Base-by-base conservation (phyloP, 805 yeast species). In the Suhomyces kilbournensis region DNA sequence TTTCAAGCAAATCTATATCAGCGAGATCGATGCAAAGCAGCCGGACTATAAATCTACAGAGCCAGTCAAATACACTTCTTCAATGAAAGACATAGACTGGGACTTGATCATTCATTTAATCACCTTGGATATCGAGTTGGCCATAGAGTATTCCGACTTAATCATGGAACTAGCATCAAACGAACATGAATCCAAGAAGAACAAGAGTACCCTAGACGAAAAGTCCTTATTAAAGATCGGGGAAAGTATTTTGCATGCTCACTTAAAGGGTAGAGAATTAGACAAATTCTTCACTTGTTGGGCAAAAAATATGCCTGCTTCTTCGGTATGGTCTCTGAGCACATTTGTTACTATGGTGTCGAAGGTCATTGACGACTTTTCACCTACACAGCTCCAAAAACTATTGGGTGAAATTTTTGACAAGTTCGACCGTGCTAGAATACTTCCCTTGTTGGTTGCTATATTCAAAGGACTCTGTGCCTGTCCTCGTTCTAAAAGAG, bases 191-290 rank as follows among this genome's bases (percentile, higher is more conserved):
- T 6, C 12, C 23, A 17, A 44, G n/a, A 22, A 22, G n/a, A 26
- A 26, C 12, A 22, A 22, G n/a, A 26, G 4, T 2, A 26, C 28
- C 2, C 12, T 42, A 20, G 12, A 46, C 49, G 19, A 38, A 17
- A 22, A 2, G 17, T 22, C 17, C 2, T n/a, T 53, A 9, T 50
- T 48, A 7, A 50, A 47, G 1, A 57, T 72, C 1, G 67, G 67
- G 4, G 54, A 50, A n/a, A 68, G 69, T 44, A 49, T 82, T n/a
- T 64, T 79, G 1, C 67, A 71, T 14, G 79, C 85, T 20, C 80
- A 76, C 61, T 69, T 75, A 9, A 79, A 73, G 57, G 84, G 84
- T 3, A 80, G 92, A 72, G 90, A 85, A 50, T 68, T 82, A 25
- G 66, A 66, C 3, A 61, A 68, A 3, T 86, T 86, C 56, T 70